Base-by-base conservation (phyloP, 2,329 filamentous ascomycete genomes). In the Proliferodiscus dingleyae region DNA sequence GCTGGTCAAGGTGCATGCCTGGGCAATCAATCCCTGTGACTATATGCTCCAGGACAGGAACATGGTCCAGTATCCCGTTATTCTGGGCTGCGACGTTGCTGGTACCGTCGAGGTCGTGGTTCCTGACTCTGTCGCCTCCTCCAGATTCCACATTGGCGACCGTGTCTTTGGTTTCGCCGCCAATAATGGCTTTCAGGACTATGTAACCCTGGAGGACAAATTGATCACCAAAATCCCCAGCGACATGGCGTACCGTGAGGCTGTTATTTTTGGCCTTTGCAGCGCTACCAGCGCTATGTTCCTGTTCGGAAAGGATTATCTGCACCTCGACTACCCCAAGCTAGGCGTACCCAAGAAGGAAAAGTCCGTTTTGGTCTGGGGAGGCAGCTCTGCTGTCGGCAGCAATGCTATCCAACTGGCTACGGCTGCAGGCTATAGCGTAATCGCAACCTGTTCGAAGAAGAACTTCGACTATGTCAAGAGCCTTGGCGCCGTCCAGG, bases 71-170 rank as follows among this genome's bases (percentile, higher is more conserved):
- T 45, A 57, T 62, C 66, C 65, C 5, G 50, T 53, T 5, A 53
- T 79, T 8, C 66, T 75, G 5, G 68, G 66, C n/a, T 77, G 74
- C 6, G 77, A 80, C 50, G 74, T 75, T 23, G 73, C 77, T 5
- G 77, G 77, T 36, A 68, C 80, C 37, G 52, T 75, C 36, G 70
- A 71, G 24, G 69, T 77, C 15, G n/a, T n/a, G 76, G 77, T 32
- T 57, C 69, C 50, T 39, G 43, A 9, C 71, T 34, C 71, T 76
- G 21, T 67, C 66, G 13, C 64, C n/a, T n/a, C n/a, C n/a, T n/a
- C n/a, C n/a, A n/a, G n/a, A n/a, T 75, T 73, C 65, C 67, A 70
- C 60, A 63, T 67, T 39, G 77, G 77, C 47, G 74, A 79, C 64
- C 67, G 68, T 32, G 74, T 80, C 45, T 59, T 71, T 46, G 61